Evolutionary conservation across 208 protist genomes (phyloP).

Genomic region (Novymonas esmeraldas): DNA sequence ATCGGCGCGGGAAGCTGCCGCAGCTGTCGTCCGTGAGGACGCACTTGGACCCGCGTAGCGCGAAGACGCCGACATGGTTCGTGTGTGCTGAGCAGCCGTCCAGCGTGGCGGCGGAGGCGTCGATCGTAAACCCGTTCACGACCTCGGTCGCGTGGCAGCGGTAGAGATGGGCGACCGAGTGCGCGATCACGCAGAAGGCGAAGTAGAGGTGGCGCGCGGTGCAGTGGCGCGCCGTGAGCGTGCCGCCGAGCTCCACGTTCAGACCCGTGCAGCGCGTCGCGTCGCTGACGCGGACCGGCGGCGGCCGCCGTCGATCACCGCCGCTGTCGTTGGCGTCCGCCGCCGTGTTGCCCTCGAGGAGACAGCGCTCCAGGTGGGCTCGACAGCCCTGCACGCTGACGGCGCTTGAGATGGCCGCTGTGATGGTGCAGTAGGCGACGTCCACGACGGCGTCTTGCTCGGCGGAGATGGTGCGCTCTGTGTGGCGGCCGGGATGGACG

Average conservation of each 20-base stretch:
- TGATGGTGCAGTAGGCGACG: slow-evolving; percentile 50
- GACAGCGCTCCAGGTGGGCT: slow-evolving; percentile 47
- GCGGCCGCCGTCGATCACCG: not conserved
- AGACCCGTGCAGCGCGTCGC: slow-evolving; percentile 50
- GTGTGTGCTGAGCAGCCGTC: slow-evolving; percentile 65
- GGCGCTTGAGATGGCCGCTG: slow-evolving; percentile 49
- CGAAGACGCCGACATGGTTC: slow-evolving; percentile 76
- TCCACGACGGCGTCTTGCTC: slow-evolving; percentile 73
- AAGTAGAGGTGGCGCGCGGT: slow-evolving; percentile 66
- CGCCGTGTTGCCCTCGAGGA: slow-evolving; percentile 30
- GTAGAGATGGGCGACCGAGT: slow-evolving; percentile 76
- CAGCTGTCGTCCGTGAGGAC: slow-evolving; percentile 47
- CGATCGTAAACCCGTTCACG: slow-evolving; percentile 84
- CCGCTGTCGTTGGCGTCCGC: not conserved
- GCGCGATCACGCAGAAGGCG: slow-evolving; percentile 70
- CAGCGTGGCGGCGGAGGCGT: slow-evolving; percentile 68
- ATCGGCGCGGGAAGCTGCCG: slow-evolving; percentile 40
- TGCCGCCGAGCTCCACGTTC: slow-evolving; percentile 70
- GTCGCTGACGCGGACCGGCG: slow-evolving; percentile 29
- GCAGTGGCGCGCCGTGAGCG: slow-evolving; percentile 65
- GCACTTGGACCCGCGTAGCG: slow-evolving; percentile 73
- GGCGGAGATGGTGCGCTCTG: slow-evolving; percentile 67
- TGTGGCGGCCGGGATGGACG: slow-evolving; percentile 35
- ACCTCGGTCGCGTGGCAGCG: slow-evolving; percentile 68
- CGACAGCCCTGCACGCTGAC: slow-evolving; percentile 73